Evolutionary conservation across 371 early-diverging fungal genomes (phyloP).

Genomic region (Gilbertella persicaria): DNA sequence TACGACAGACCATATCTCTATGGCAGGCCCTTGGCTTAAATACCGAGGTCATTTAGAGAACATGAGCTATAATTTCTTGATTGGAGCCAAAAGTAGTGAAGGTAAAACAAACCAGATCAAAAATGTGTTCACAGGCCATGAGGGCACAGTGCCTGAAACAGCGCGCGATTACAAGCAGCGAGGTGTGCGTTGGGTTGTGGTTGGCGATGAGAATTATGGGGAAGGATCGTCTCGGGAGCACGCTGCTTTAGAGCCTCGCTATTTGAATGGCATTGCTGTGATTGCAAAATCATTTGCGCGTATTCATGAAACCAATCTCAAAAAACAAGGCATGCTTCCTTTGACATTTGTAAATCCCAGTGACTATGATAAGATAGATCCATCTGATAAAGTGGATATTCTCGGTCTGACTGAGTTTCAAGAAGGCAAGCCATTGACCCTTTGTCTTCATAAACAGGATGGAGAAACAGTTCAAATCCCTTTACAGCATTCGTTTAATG

Average conservation of each 20-base stretch:
- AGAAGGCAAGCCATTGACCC: slow-evolving; percentile 74
- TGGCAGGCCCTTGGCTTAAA: slow-evolving; percentile 94
- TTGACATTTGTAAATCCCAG: slow-evolving; percentile 89
- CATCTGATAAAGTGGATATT: slow-evolving; percentile 74
- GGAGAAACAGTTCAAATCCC: slow-evolving; percentile 78
- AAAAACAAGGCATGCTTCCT: slow-evolving; percentile 97
- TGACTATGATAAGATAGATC: slow-evolving; percentile 82
- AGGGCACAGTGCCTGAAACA: slow-evolving; percentile 84
- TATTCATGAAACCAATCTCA: slow-evolving; percentile 98
- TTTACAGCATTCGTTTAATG: slow-evolving; percentile 96
- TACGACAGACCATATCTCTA: slow-evolving; percentile 84
- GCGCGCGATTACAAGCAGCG: slow-evolving; percentile 87
- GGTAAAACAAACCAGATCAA: slow-evolving; percentile 79
- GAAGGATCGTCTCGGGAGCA: slow-evolving; percentile 98
- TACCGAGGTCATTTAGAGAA: slow-evolving; percentile 82
- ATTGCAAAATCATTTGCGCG: slow-evolving; percentile 94
- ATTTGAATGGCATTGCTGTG: slow-evolving; percentile 82
- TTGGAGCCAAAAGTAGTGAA: slow-evolving; percentile 89
- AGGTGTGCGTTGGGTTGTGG: slow-evolving; percentile 83
- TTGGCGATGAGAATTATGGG: slow-evolving; percentile 97
- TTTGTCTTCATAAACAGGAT: slow-evolving; percentile 67
- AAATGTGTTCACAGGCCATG: slow-evolving; percentile 69
- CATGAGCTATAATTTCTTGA: slow-evolving; percentile 90
- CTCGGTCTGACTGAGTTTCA: slow-evolving; percentile 72
- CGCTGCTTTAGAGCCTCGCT: slow-evolving; percentile 92